Conservation (phyloP, 2,329 filamentous ascomycete genomes). For the Penicillium sp. region DNA sequence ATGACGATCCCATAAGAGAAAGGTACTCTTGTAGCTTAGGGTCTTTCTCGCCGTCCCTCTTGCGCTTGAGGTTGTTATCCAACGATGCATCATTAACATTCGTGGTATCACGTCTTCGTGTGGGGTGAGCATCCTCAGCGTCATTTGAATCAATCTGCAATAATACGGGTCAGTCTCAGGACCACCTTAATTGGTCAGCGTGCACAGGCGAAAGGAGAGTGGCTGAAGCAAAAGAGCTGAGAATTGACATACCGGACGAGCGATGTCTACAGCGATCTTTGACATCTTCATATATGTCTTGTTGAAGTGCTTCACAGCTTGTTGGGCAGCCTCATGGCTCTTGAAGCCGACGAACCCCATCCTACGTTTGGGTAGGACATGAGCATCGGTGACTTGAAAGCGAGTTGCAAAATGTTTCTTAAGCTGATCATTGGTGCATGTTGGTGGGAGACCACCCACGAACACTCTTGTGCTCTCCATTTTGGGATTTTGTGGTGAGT, state of each 20-base stretch:
- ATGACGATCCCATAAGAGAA: constrained; percentile 71
- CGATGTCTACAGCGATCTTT: constrained; percentile 84
- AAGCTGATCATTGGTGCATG: constrained; percentile 79
- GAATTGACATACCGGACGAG: constrained; percentile 65
- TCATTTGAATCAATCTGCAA: constrained; percentile 44
- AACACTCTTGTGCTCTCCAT: constrained; percentile 77
- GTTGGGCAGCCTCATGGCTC: constrained; percentile 72
- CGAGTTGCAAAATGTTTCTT: constrained; percentile 82
- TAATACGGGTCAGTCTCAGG: constrained; percentile 41
- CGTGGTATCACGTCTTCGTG: constrained; percentile 23
- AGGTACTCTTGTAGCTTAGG: constrained; percentile 85
- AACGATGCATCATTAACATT: constrained; percentile 18
- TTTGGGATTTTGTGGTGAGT: constrained; percentile 35
- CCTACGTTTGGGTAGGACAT: constrained; percentile 82
- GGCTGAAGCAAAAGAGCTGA: constrained; percentile 16
- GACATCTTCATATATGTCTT: constrained; percentile 94
- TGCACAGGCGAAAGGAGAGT: constrained; percentile 27
- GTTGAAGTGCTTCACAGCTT: constrained; percentile 93
- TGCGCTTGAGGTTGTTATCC: constrained; percentile 42
- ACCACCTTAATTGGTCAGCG: constrained; percentile 43
- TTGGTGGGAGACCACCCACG: constrained; percentile 74
- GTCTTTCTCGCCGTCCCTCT: constrained; percentile 60
- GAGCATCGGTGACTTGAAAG: constrained; percentile 81
- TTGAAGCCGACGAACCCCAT: constrained; percentile 97
- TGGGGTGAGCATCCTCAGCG: constrained; percentile 26